phyloP scores from a whole-genome alignment of 768 basidiomycete genomes.

The Xanthoconium stramineum region DNA sequence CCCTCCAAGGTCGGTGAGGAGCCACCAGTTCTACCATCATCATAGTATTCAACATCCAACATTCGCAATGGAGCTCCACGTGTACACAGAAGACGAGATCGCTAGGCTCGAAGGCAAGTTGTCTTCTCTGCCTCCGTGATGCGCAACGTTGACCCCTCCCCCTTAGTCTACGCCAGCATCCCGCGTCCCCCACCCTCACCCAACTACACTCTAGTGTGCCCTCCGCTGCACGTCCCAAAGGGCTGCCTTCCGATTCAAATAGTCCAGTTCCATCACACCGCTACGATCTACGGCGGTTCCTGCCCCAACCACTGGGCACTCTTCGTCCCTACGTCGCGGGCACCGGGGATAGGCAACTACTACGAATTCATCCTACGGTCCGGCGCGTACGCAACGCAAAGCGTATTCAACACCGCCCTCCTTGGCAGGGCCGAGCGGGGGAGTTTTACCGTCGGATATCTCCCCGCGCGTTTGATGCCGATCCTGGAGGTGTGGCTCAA shows the following conservation, averaged over 20 bases:
- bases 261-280: background rate
- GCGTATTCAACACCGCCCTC: background rate
- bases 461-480: background rate
- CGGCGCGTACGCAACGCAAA: background rate
- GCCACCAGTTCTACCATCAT: no score
- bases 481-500: background rate
- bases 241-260: slow-evolving; percentile 8
- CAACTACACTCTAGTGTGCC: background rate
- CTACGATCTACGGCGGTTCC: background rate
- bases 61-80: background rate
- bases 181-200: background rate
- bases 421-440: slow-evolving; percentile 2
- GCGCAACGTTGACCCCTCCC: background rate
- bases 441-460: slow-evolving; percentile 9
- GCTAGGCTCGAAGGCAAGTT: background rate
- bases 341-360: slow-evolving; percentile 1
- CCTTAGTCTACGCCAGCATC: background rate
- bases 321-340: slow-evolving; percentile 10
- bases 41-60: no score
- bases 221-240: background rate
- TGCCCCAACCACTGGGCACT: slow-evolving; percentile 6
- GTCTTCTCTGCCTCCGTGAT: background rate
- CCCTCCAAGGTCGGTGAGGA: no score
- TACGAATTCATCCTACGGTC: slow-evolving; percentile 3
- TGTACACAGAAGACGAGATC: slow-evolving; percentile 4